Evolutionary conservation across 139 green algal species (phyloP), one percentile per base, ranked within the genome.

Genomic region (Coelastrella sp.): DNA sequence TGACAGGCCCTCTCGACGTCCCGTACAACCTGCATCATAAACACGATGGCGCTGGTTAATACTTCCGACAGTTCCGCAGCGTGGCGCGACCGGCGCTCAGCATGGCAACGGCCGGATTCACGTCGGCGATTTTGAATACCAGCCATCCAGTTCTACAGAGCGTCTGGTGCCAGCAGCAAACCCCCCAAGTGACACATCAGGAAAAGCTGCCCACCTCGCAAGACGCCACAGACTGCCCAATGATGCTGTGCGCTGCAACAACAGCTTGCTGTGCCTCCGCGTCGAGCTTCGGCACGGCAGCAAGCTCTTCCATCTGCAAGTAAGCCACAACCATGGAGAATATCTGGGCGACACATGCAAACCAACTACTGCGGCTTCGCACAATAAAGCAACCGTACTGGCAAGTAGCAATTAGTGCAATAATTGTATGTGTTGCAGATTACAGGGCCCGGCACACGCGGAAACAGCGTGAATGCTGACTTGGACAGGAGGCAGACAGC

Each of bases 1-100:
- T 89, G 23, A 22, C 83, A 80, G 20, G 85, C 85, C 58, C 56
- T 16, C 58, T 81, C 85, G 5, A 89, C 85, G 17, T 68, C 85
- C 10, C 5, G 16, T 32, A 65, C 85, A 11, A 78, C 85, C 85
- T 89, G 85, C 73, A 80, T 14, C 17, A 65, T 3, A 8, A 68
- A 59, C 54, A 80, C 4, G 2, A 56, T 16, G 7, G 60, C 6
- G 71, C 71, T 32, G 71, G 71, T n/a, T 77, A 77, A 19, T 77
- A 7, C 64, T 19, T 56, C 54, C 58, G 71, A 60, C 6, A 82
- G 78, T 22, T 60, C 23, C n/a, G 7, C 76, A 82, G n/a, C 22
- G 76, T 82, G 16, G 75, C n/a, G 16, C 75, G 13, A 22, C 23
- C 22, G 75, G 8, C 75, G 11, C 10, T 81, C 10, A 20, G 23